These are phyloP conservation scores for Magnolia kwangsiensis DNA, from an alignment of 164 flowering plant species.

Conservation along the genomic window DNA sequence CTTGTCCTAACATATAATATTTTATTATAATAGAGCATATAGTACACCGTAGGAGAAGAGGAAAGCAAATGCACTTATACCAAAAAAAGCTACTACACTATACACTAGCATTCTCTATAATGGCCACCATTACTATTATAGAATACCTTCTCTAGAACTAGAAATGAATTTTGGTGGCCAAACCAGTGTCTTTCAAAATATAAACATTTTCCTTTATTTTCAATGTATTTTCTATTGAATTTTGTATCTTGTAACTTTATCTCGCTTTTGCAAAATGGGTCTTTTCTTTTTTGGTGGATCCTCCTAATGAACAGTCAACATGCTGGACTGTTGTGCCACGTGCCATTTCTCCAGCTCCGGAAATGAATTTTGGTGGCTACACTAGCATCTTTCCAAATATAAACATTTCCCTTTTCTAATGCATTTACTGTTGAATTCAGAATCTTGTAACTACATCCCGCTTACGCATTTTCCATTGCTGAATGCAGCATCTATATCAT, in stretches of 20 bases:
- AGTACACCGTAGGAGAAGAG: too few species aligned
- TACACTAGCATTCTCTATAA: too few species aligned
- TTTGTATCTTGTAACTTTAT: background rate
- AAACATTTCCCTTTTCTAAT: too few species aligned
- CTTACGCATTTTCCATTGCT: background rate
- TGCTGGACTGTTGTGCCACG: background rate
- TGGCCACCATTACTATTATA: too few species aligned
- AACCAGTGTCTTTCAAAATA: too few species aligned
- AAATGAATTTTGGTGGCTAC: background rate
- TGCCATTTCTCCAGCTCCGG: background rate
- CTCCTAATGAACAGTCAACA: background rate
- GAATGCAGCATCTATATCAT: slow-evolving; percentile 52
- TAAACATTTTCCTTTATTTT: too few species aligned
- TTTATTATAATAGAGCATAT: too few species aligned
- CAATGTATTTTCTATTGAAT: background rate
- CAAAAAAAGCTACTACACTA: too few species aligned
- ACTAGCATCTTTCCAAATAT: background rate
- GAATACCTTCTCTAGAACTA: background rate
- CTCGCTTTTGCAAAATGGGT: background rate
- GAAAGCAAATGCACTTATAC: too few species aligned
- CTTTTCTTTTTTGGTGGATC: too few species aligned
- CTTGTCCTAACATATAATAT: too few species aligned
- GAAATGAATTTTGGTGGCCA: background rate
- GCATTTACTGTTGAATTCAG: background rate
- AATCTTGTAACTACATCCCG: background rate